These are phyloP conservation scores for Penicillium diatomitis DNA, from an alignment of 495 filamentous ascomycete species.

Conservation along the genomic window DNA sequence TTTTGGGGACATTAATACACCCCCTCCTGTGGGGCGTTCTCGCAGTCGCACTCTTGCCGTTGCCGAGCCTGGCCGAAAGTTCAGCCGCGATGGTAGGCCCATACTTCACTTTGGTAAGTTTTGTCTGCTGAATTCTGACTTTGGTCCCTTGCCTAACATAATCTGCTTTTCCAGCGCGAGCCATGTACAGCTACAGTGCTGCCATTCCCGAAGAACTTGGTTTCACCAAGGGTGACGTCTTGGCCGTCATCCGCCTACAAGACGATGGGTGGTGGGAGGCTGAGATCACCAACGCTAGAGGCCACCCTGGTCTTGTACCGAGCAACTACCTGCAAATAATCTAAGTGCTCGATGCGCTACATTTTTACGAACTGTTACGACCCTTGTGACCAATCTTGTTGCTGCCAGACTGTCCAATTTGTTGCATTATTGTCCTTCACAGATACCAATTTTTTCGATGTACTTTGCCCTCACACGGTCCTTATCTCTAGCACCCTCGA, in stretches of 20 bases:
- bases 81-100: conserved; percentile 73
- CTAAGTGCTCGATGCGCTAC: conserved; percentile 15
- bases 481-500: conserved; percentile 5
- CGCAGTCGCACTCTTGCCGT: conserved; percentile 75
- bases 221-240: conserved; percentile 84
- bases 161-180: conserved; percentile 53
- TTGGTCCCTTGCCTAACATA: neutral
- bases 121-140: conserved; percentile 1
- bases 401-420: conserved; percentile 17
- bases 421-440: conserved; percentile 15
- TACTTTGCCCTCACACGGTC: conserved; percentile 18
- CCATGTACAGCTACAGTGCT: conserved; percentile 87
- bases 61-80: conserved; percentile 52
- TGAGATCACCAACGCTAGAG: conserved; percentile 71
- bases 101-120: conserved; percentile 87
- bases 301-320: conserved; percentile 76
- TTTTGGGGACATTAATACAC: conserved; percentile 49
- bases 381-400: conserved; percentile 11
- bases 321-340: conserved; percentile 87
- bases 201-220: conserved; percentile 92
- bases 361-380: conserved; percentile 22
- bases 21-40: conserved; percentile 43
- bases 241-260: conserved; percentile 84
- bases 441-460: conserved; percentile 18
- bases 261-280: conserved; percentile 99